Conservation (phyloP, 1,139 yeast species). For the Eremothecium gossypii region DNA sequence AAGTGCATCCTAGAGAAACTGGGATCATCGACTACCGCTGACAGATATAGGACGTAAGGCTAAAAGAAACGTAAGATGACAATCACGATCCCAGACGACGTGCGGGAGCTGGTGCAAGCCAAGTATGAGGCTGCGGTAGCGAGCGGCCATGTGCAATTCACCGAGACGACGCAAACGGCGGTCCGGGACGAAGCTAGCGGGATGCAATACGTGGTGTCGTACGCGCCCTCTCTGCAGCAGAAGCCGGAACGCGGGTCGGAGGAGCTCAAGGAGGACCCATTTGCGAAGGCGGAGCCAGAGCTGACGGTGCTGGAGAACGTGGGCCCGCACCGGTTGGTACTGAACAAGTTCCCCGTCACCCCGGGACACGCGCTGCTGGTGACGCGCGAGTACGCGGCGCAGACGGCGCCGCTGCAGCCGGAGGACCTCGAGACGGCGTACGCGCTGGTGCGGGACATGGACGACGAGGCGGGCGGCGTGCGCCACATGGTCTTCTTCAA, state of each 20-base stretch:
- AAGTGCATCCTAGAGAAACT: background rate
- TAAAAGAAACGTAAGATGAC: background rate
- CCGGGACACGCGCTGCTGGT: constrained; percentile 70
- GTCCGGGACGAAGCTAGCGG: constrained; percentile 26
- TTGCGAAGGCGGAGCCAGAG: constrained; percentile 69
- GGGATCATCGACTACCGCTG: background rate
- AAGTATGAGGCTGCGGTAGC: constrained; percentile 32
- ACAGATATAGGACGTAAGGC: background rate
- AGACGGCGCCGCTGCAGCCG: constrained; percentile 61
- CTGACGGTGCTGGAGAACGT: constrained; percentile 48
- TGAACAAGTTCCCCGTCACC: constrained; percentile 80
- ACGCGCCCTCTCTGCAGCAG: constrained; percentile 43
- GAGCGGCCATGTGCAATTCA: constrained; percentile 31
- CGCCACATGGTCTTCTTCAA: constrained; percentile 75
- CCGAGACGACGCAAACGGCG: constrained; percentile 27
- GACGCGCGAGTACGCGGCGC: constrained; percentile 64
- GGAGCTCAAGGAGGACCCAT: constrained; percentile 49
- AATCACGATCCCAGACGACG: constrained; percentile 30
- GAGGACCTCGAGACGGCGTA: constrained; percentile 54
- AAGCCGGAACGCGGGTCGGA: constrained; percentile 44
- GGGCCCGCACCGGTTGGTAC: constrained; percentile 53
- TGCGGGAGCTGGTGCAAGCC: constrained; percentile 24
- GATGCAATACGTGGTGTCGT: constrained; percentile 34
- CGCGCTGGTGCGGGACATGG: constrained; percentile 38
- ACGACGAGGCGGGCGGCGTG: constrained; percentile 28